Conservation (phyloP, 2,329 filamentous ascomycete genomes). For the Aureobasidium sp. region DNA sequence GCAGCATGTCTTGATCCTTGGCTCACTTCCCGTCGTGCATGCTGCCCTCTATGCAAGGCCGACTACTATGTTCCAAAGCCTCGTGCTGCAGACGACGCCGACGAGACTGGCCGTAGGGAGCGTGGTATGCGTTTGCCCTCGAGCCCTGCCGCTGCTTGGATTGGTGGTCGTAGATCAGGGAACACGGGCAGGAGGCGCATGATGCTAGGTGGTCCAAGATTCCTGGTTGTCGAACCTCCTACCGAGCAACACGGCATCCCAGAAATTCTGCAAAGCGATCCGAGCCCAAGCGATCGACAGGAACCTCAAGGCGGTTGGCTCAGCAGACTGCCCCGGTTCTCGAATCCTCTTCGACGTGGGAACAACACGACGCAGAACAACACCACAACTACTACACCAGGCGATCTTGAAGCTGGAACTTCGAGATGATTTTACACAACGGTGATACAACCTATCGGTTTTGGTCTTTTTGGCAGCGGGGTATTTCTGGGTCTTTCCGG, state of each 20-base stretch:
- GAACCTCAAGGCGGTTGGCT: slow-evolving; percentile 17
- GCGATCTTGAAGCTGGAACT: slow-evolving; percentile 23
- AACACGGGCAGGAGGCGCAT: slow-evolving; percentile 20
- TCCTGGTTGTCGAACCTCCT: slow-evolving; percentile 17
- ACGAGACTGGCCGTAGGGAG: slow-evolving; percentile 12
- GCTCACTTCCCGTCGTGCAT: slow-evolving; percentile 88
- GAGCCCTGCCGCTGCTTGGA: slow-evolving; percentile 22
- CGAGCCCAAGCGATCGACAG: background rate
- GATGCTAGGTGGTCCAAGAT: slow-evolving; percentile 20
- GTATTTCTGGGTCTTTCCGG: background rate
- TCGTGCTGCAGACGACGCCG: slow-evolving; percentile 50
- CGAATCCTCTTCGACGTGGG: slow-evolving; percentile 21
- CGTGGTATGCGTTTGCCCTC: slow-evolving; percentile 17
- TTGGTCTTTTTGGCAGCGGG: background rate
- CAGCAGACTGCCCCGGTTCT: slow-evolving; percentile 17
- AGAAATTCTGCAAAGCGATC: background rate
- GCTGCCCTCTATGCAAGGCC: slow-evolving; percentile 94
- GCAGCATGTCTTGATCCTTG: slow-evolving; percentile 92
- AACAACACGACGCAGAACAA: slow-evolving; percentile 3
- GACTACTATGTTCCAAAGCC: slow-evolving; percentile 96
- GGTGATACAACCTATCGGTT: background rate
- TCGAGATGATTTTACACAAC: background rate
- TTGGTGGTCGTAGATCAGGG: slow-evolving; percentile 18
- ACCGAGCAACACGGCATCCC: slow-evolving; percentile 8
- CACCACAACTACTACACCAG: slow-evolving; percentile 15